Evolutionary conservation across 2,329 filamentous ascomycete genomes (phyloP), one percentile per base, ranked within the genome.

Genomic region (Aspergillus ruber): DNA sequence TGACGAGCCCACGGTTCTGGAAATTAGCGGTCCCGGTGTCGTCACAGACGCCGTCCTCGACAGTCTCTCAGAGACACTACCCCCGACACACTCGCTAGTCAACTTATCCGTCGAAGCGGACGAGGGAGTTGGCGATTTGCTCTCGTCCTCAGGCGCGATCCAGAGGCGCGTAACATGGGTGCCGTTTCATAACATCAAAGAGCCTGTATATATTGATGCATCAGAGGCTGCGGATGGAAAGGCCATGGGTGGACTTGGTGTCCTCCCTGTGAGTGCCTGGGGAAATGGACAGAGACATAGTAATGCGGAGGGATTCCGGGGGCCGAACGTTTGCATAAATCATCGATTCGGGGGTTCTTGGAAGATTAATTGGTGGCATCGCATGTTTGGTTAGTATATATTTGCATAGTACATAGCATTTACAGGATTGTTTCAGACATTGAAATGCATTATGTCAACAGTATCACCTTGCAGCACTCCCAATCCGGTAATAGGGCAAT

Each of bases 231-330:
- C 42, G 25, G 8, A 46, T 3, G 58, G 88, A 1, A 76, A 83
- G 17, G 80, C 80, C 7, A 82, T 89, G 59, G 88, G 88, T 21
- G 88, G 88, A 3, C 82, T 95, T 52, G 95, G 95, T 86, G 83
- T 95, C 6, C 70, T 97, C 41, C 91, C 91, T 0, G 72, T 95
- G 33, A 96, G 95, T 62, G 61, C 56, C 2, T 68, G 65, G 65
- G 65, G 61, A 0, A 67, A 66, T 50, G 65, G 65, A 12, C 65
- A 67, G 49, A 53, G 65, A 32, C 64, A 67, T 44, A 64, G 61
- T 67, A 17, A 17, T n/a, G 33, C 33, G 33, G 33, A 35, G 33
- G 33, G 33, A 35, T 35, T 66, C 40, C 15, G 36, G 2, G 63
- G 56, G 33, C n/a, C 39, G 1, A 52, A 63, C 23, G 64, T 64